Conservation (phyloP, 2,329 filamentous ascomycete genomes). For the Boeremia lycopersici region DNA sequence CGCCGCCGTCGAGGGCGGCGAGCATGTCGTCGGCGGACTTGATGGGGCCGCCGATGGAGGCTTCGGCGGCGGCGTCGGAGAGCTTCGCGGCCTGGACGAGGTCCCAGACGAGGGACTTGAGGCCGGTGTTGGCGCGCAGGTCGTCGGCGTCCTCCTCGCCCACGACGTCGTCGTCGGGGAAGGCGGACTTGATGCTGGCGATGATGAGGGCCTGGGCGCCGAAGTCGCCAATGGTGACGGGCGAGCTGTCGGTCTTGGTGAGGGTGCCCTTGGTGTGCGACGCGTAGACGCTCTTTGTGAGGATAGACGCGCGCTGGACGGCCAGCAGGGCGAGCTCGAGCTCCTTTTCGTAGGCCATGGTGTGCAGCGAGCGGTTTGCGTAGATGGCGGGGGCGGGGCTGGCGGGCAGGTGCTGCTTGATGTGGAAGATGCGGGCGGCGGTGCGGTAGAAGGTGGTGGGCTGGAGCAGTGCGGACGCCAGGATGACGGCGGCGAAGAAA, state of each 20-base stretch:
- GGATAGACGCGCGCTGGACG: slow-evolving; percentile 79
- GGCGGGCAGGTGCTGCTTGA: slow-evolving; percentile 40
- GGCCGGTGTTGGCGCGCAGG: slow-evolving; percentile 71
- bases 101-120: slow-evolving; percentile 82
- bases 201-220: slow-evolving; percentile 98
- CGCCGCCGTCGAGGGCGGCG: slow-evolving; percentile 63
- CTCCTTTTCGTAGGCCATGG: slow-evolving; percentile 71
- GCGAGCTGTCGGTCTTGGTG: slow-evolving; percentile 92
- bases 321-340: slow-evolving; percentile 84
- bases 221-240: slow-evolving; percentile 97
- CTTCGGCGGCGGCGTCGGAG: slow-evolving; percentile 67
- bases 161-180: slow-evolving; percentile 88
- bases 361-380: slow-evolving; percentile 29
- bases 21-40: slow-evolving; percentile 68
- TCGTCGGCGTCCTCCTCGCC: slow-evolving; percentile 91
- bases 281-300: slow-evolving; percentile 79
- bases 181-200: slow-evolving; percentile 83
- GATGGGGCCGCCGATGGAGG: slow-evolving; percentile 72
- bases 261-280: slow-evolving; percentile 94
- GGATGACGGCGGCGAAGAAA: slow-evolving; percentile 39
- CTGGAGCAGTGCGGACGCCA: slow-evolving; percentile 40
- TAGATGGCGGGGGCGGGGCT: slow-evolving; percentile 22
- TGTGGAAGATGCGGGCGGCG: slow-evolving; percentile 35
- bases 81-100: slow-evolving; percentile 77
- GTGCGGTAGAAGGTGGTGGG: slow-evolving; percentile 38